Evolutionary conservation across 495 filamentous ascomycete species (phyloP), one percentile per base, ranked within the genome.

Genomic region (Aspergillus nidulans): DNA sequence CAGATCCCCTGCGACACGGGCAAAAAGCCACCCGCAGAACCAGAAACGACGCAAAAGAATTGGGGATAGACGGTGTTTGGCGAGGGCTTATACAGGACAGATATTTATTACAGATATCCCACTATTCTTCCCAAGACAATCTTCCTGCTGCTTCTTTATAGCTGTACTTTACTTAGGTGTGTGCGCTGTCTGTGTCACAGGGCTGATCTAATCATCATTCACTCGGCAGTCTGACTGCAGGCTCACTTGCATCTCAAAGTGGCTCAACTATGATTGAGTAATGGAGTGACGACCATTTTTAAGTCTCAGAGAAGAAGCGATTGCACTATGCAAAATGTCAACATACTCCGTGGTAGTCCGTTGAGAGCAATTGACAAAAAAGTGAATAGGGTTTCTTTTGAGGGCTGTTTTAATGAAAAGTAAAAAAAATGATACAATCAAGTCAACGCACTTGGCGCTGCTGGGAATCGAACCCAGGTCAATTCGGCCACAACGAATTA

Each of bases 401-500:
- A n/a, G n/a, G n/a, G n/a, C n/a, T n/a, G n/a, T n/a, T n/a, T n/a
- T n/a, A n/a, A n/a, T n/a, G 39, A 36, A 49, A 47, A 39, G 12
- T 19, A 25, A 25, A 36, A 36, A 43, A 43, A 52, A 20, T 41
- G 23, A 49, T 53, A 47, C 49, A 49, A 36, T 34, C 45, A 54
- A 56, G 48, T 41, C 49, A 59, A 53, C 46, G 41, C 42, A 46
- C 32, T 40, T 70, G 69, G 69, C 69, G 68, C 66, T 60, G 63
- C 69, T 69, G 64, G 66, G 70, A 73, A 69, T 73, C 70, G 70
- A 71, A 73, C 70, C 70, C 65, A 69, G 68, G 68, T 69, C 65
- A 65, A 66, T 63, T 66, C 68, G 68, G 68, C 60, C 60, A 67
- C 64, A 62, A 67, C 64, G 59, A 56, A 45, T 26, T 54, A 54